Percentiles rank a stretch among this genome's conserved stretches.
Conservation (phyloP, 371 early-diverging fungal species). For the Dinochytrium kinnereticum region DNA sequence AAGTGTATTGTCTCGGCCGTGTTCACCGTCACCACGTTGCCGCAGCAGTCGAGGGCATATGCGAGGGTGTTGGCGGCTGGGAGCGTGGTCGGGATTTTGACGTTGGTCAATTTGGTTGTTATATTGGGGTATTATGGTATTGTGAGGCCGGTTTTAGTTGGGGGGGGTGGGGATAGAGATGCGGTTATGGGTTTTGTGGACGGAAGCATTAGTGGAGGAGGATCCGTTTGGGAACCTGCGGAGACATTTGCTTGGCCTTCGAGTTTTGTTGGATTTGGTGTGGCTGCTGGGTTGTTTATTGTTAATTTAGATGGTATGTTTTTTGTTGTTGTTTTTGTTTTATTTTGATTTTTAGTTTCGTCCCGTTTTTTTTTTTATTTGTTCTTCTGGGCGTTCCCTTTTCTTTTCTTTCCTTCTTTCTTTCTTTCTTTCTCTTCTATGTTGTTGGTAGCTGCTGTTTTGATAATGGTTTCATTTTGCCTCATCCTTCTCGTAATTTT, state of each 20-base stretch:
- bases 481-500: not conserved
- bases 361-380: not conserved
- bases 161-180: not conserved
- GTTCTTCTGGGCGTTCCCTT: constrained; percentile 26
- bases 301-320: constrained; percentile 60
- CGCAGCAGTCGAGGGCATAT: constrained; percentile 14
- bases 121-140: constrained; percentile 52
- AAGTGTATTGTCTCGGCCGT: constrained; percentile 36
- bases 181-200: not conserved
- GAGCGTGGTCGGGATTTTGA: constrained; percentile 50
- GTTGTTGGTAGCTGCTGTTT: not conserved
- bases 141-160: not conserved
- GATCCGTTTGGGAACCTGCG: constrained; percentile 63
- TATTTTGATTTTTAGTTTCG: not conserved
- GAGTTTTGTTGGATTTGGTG: constrained; percentile 15
- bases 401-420: constrained; percentile 41
- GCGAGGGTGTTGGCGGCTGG: constrained; percentile 32
- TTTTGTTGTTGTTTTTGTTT: constrained; percentile 37
- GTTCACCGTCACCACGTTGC: constrained; percentile 44
- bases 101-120: constrained; percentile 42
- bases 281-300: constrained; percentile 63
- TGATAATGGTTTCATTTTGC: not conserved
- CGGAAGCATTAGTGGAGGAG: constrained; percentile 47
- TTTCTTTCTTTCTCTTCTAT: constrained; percentile 20
- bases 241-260: constrained; percentile 54